phyloP scores from a whole-genome alignment of 257 asterid genomes.

The Thymus mandschuricus region DNA sequence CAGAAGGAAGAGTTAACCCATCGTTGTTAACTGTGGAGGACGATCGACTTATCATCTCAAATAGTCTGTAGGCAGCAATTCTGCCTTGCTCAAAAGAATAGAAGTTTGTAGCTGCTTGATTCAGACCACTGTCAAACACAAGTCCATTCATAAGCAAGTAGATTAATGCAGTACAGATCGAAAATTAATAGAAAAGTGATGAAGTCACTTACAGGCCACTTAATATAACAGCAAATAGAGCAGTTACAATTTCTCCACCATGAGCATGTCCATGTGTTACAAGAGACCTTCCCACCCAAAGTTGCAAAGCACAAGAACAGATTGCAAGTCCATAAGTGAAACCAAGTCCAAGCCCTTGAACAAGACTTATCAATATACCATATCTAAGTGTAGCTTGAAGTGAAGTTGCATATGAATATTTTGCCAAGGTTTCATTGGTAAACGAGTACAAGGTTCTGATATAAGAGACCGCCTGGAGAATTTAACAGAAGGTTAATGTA shows the following conservation, averaged over 20 bases:
- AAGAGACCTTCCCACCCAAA: conserved; percentile 97
- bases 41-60: conserved; percentile 95
- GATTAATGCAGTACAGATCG: conserved; percentile 6
- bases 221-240: conserved; percentile 90
- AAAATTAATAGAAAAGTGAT: conserved; percentile 30
- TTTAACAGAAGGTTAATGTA: conserved; percentile 4
- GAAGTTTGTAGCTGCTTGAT: conserved; percentile 99
- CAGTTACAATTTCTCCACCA: conserved; percentile 93
- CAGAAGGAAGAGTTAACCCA: conserved; percentile 78
- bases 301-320: conserved; percentile 99
- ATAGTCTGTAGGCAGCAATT: conserved; percentile 97
- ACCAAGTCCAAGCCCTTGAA: conserved; percentile 99
- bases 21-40: conserved; percentile 80
- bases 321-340: conserved; percentile 99
- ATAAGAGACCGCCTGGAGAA: conserved; percentile 88
- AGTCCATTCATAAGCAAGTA: conserved; percentile 20
- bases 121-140: conserved; percentile 75
- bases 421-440: conserved; percentile 95
- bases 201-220: conserved; percentile 96
- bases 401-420: conserved; percentile 97
- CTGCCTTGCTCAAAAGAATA: conserved; percentile 99
- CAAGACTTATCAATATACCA: conserved; percentile 98
- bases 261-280: conserved; percentile 76
- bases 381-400: conserved; percentile 98
- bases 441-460: conserved; percentile 88